These are phyloP conservation scores for Kodamaea plutei DNA, from an alignment of 1,139 yeast genomes.

Conservation along the genomic window DNA sequence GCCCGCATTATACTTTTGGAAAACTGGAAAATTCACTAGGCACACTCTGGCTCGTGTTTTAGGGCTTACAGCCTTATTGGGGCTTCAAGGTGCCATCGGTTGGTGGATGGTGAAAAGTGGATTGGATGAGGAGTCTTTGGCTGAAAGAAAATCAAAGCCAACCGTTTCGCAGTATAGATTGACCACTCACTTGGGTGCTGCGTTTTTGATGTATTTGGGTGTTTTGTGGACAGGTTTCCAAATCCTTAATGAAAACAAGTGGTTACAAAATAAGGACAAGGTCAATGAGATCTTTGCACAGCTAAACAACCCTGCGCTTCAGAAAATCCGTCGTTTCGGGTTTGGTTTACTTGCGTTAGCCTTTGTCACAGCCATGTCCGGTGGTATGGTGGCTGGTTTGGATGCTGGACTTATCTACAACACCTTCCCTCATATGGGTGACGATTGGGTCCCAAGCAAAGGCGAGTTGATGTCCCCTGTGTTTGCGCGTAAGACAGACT, in stretches of 20 bases:
- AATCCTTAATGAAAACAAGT: constrained; percentile 69
- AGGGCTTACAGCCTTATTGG: constrained; percentile 72
- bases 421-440: constrained; percentile 96
- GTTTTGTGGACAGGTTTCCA: constrained; percentile 90
- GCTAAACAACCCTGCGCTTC: constrained; percentile 48
- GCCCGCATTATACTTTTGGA: constrained; percentile 83
- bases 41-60: constrained; percentile 66
- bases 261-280: constrained; percentile 47
- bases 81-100: constrained; percentile 92
- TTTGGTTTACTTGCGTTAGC: constrained; percentile 61
- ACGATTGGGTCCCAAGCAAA: constrained; percentile 63
- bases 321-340: constrained; percentile 52
- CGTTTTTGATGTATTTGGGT: constrained; percentile 81
- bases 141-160: constrained; percentile 82
- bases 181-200: constrained; percentile 93
- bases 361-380: constrained; percentile 89
- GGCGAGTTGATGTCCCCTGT: constrained; percentile 73
- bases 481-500: constrained; percentile 64
- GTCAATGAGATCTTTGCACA: constrained; percentile 52
- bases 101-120: constrained; percentile 99
- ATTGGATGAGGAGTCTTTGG: constrained; percentile 73
- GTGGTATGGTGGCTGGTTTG: constrained; percentile 96
- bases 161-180: constrained; percentile 94
- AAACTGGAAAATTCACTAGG: constrained; percentile 59
- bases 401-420: constrained; percentile 97